Evolutionary conservation across 2,329 filamentous ascomycete genomes (phyloP), one percentile per base, ranked within the genome.

Genomic region (Neonectria hederae): DNA sequence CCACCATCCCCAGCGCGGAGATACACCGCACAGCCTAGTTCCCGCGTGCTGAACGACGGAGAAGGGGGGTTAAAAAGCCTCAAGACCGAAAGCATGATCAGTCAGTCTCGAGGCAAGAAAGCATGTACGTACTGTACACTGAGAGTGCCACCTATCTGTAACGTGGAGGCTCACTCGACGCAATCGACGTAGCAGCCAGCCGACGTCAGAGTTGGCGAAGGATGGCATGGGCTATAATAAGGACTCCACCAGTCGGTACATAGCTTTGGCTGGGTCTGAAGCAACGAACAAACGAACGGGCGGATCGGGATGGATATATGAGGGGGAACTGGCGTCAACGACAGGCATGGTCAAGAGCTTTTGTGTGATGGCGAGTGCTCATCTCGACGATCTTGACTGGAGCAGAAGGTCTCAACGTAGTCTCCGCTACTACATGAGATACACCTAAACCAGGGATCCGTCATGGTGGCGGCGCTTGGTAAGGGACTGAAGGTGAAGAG

Each of bases 161-260:
- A 45, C 26, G 63, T 2, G 22, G 26, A 57, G 42, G 28, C 45
- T 42, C 32, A 32, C 13, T 57, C 52, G 56, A 21, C 46, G 28
- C 32, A 35, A 35, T 14, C 32, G 32, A 35, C 7, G 13, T n/a
- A 60, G 63, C 67, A 59, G 58, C 65, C 62, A 72, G 63, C 54
- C 67, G 62, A 73, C 70, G 67, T 72, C 70, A 72, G 65, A 70
- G 22, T 51, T 42, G 63, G 52, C 45, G 32, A 68, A 28, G 51
- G 67, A 68, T 66, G 56, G 5, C 48, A 13, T 45, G 48, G 45
- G 54, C 64, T 53, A 67, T 58, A 58, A 67, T 58, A 58, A 62
- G 60, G 56, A 60, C 54, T 17, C 35, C 32, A 48, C 60, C 65
- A 65, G 14, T 17, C 2, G 14, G 14, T 38, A 26, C 4, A 7